A percentile compares a stretch with the other conserved stretches of the same genome.
Evolutionary conservation across 768 basidiomycete species (phyloP).

Genomic region (Exsudoporus frostii): DNA sequence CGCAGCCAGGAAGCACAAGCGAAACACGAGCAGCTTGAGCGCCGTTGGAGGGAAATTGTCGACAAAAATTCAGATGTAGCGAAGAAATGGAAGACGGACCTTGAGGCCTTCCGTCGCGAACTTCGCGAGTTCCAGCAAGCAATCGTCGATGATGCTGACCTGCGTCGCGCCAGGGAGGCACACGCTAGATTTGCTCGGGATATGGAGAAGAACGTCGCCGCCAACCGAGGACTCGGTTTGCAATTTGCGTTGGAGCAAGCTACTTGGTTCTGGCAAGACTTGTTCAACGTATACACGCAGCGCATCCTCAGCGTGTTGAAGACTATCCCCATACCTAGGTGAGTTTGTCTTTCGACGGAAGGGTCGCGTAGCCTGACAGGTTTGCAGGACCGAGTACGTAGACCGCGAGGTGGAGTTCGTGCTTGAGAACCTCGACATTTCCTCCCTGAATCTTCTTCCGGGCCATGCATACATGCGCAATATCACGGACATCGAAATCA

Average conservation of each 20-base stretch:
- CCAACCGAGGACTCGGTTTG: conserved; percentile 39
- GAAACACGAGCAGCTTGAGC: conserved; percentile 43
- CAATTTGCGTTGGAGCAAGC: conserved; percentile 57
- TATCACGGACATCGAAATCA: conserved; percentile 61
- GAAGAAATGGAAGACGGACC: conserved; percentile 50
- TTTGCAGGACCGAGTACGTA: conserved; percentile 62
- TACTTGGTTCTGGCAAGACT: conserved; percentile 78
- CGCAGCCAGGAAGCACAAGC: conserved; percentile 43
- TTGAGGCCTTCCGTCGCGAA: conserved; percentile 46
- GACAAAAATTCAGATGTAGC: conserved; percentile 42
- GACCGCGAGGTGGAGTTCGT: conserved; percentile 69
- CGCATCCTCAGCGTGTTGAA: conserved; percentile 49
- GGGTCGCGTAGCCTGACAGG: neutral
- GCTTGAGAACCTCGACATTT: conserved; percentile 70
- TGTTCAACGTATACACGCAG: conserved; percentile 78
- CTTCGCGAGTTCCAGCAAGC: conserved; percentile 43
- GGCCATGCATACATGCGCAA: conserved; percentile 72
- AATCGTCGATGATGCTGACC: conserved; percentile 47
- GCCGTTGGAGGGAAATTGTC: conserved; percentile 49
- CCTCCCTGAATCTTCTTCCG: conserved; percentile 62
- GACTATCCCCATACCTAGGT: conserved; percentile 71
- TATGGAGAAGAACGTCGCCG: conserved; percentile 41
- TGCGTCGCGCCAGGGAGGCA: conserved; percentile 45
- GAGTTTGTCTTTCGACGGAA: conserved; percentile 6
- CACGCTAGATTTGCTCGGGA: conserved; percentile 49